phyloP scores from a whole-genome alignment of 352 stramenopile genomes.

The Pythium biforme region DNA sequence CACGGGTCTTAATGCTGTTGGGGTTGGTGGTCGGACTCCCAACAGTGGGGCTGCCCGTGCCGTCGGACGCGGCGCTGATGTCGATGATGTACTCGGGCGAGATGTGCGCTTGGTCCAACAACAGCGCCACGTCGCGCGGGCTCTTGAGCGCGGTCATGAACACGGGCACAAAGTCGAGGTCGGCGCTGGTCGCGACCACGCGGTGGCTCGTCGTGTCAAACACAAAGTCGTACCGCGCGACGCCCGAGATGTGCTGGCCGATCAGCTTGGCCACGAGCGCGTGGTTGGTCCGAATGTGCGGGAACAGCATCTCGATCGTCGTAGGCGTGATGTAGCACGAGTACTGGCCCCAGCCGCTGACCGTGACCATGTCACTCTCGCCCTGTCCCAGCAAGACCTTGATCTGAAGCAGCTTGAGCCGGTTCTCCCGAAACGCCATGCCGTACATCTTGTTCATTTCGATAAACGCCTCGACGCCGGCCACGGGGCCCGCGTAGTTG shows the following conservation, averaged over 20 bases:
- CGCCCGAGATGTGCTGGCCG: constrained; percentile 14
- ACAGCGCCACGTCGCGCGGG: constrained; percentile 13
- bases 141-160: constrained; percentile 20
- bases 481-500: constrained; percentile 2
- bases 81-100: constrained; percentile 19
- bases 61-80: not conserved
- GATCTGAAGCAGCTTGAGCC: constrained; percentile 8
- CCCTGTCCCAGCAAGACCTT: constrained; percentile 15
- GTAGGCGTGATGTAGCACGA: constrained; percentile 19
- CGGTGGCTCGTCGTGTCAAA: constrained; percentile 18
- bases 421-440: constrained; percentile 11
- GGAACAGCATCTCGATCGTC: constrained; percentile 26
- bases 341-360: constrained; percentile 19
- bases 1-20: too few relatives aligned
- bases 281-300: constrained; percentile 13
- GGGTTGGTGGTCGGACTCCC: too few relatives aligned
- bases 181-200: constrained; percentile 16
- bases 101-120: constrained; percentile 18
- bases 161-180: constrained; percentile 19
- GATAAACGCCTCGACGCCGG: constrained; percentile 11
- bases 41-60: not conserved
- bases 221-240: constrained; percentile 20
- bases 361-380: constrained; percentile 9
- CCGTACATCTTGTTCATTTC: constrained; percentile 15
- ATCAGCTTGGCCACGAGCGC: constrained; percentile 21